Conservation (phyloP, 2,329 filamentous ascomycete genomes). For the Alternaria rosae region DNA sequence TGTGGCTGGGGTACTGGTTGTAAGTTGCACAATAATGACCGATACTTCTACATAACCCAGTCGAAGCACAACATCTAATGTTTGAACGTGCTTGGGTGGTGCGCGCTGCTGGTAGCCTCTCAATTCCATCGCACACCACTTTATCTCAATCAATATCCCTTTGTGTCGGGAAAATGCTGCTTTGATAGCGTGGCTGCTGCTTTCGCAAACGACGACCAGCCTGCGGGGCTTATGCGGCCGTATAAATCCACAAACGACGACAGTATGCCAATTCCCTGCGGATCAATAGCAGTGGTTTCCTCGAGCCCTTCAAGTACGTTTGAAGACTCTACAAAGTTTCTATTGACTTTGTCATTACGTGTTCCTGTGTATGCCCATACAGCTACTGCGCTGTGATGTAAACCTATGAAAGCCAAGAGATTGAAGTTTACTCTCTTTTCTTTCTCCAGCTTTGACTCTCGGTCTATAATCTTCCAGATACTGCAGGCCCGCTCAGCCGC, state of each 20-base stretch:
- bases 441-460: not conserved
- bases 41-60: not conserved
- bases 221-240: not conserved
- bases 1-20: not conserved
- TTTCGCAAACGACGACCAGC: not conserved
- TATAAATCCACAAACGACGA: not conserved
- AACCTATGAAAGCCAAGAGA: not conserved
- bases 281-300: not conserved
- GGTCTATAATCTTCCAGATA: not conserved
- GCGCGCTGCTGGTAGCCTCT: not conserved
- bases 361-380: constrained; percentile 3
- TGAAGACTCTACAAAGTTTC: not conserved
- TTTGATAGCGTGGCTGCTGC: not conserved
- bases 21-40: not conserved
- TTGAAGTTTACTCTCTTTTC: not conserved
- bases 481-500: not conserved
- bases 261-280: not conserved
- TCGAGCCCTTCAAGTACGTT: not conserved
- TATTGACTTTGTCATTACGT: not conserved
- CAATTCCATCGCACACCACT: not conserved
- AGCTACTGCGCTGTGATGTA: constrained; percentile 1
- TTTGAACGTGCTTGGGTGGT: not conserved
- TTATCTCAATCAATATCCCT: not conserved
- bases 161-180: not conserved
- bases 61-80: not conserved